Percentiles rank a stretch among this genome's conserved stretches.
Evolutionary conservation across 768 basidiomycete species (phyloP).

Genomic region (Psilocybe sp.): DNA sequence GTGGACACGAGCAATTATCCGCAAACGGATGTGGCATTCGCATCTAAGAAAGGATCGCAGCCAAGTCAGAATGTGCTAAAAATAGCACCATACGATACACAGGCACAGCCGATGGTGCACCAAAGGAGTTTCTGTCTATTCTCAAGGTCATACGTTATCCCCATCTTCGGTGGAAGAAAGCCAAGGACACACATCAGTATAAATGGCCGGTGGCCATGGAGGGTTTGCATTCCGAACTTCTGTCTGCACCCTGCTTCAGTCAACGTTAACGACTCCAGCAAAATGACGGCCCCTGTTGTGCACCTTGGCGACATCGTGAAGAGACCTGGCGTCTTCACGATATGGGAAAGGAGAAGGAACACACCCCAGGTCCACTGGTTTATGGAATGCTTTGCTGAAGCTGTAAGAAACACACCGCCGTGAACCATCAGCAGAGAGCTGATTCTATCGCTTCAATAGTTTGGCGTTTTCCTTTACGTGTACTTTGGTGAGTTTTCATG

Average conservation of each 20-base stretch:
- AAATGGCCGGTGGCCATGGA: too few species aligned
- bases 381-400: constrained; percentile 60
- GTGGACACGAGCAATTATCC: too few species aligned
- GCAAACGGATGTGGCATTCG: too few species aligned
- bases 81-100: too few species aligned
- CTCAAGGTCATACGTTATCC: too few species aligned
- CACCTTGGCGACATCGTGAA: constrained; percentile 40
- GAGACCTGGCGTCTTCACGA: constrained; percentile 34
- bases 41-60: too few species aligned
- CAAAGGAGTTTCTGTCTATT: too few species aligned
- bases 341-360: constrained; percentile 52
- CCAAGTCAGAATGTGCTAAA: too few species aligned
- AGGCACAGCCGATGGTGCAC: too few species aligned
- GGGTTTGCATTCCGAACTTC: neutral
- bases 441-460: constrained; percentile 25
- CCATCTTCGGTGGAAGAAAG: too few species aligned
- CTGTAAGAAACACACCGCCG: constrained; percentile 31
- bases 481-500: constrained; percentile 39
- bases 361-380: constrained; percentile 44
- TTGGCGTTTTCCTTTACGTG: constrained; percentile 62
- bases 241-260: neutral
- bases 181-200: too few species aligned
- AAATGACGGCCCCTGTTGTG: constrained; percentile 24
- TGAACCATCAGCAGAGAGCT: neutral
- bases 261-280: constrained; percentile 1